Conservation (phyloP, 768 basidiomycete species). For the Lentinula sp. region DNA sequence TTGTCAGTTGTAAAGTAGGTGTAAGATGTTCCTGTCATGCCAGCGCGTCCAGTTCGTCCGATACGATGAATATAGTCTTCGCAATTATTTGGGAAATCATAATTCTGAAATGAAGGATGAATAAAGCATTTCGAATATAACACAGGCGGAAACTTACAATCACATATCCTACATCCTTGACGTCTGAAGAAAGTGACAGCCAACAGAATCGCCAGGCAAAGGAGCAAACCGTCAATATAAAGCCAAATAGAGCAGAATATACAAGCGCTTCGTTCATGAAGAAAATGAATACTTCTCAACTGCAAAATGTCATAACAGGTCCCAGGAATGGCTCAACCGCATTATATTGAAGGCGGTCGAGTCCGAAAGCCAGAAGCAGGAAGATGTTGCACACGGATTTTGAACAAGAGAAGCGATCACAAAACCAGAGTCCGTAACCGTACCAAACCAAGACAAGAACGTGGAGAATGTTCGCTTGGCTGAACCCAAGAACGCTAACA, state of each 20-base stretch:
- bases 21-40: constrained; percentile 86
- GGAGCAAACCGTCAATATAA: constrained; percentile 22
- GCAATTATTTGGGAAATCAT: constrained; percentile 97
- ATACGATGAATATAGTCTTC: constrained; percentile 99
- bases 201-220: constrained; percentile 20
- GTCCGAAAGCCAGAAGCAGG: constrained; percentile 31
- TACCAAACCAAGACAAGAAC: constrained; percentile 40
- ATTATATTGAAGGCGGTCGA: constrained; percentile 24
- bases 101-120: constrained; percentile 53
- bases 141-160: constrained; percentile 54
- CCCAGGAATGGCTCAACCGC: constrained; percentile 31
- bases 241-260: constrained; percentile 13
- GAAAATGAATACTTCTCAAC: constrained; percentile 16
- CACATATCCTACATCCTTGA: constrained; percentile 98
- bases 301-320: constrained; percentile 24
- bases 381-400: constrained; percentile 24
- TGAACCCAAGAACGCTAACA: constrained; percentile 9
- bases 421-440: constrained; percentile 43
- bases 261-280: constrained; percentile 42
- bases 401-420: constrained; percentile 10
- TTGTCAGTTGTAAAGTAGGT: constrained; percentile 98
- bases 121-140: not conserved
- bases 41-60: constrained; percentile 96
- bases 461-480: constrained; percentile 34
- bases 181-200: constrained; percentile 55